Percentiles rank a stretch among this genome's conserved stretches.
Evolutionary conservation across 345 rosid genomes (phyloP).

Genomic region (Rhizophora mangle): DNA sequence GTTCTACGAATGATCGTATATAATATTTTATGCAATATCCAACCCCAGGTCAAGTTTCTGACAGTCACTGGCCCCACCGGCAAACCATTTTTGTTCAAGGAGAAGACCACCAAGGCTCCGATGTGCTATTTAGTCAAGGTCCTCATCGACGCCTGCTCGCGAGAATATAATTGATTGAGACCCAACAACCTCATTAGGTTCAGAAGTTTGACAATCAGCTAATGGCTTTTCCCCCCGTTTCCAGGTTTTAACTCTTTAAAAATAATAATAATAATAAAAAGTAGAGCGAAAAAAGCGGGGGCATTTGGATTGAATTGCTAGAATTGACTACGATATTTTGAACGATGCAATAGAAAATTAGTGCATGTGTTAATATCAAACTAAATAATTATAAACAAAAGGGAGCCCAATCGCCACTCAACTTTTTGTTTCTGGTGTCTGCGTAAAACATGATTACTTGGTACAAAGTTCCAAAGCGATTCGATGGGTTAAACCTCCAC

Average conservation of each 20-base stretch:
- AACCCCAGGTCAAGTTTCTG: too few relatives aligned
- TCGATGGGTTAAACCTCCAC: not conserved
- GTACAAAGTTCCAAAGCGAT: slow-evolving; percentile 2
- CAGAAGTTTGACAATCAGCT: not conserved
- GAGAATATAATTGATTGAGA: not conserved
- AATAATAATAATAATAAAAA: not conserved
- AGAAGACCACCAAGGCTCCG: too few relatives aligned
- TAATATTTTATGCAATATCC: too few relatives aligned
- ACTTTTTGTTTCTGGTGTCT: not conserved
- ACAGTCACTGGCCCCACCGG: too few relatives aligned
- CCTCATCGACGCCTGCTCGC: not conserved
- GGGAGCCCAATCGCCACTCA: not conserved
- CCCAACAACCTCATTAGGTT: not conserved
- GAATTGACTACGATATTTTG: not conserved
- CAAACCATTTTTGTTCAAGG: too few relatives aligned
- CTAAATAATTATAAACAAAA: not conserved
- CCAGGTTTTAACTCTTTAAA: not conserved
- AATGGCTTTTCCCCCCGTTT: not conserved
- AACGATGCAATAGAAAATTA: not conserved
- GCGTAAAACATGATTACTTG: not conserved
- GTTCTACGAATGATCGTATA: too few relatives aligned
- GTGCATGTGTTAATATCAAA: too few relatives aligned
- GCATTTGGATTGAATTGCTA: not conserved
- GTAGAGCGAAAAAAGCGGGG: not conserved
- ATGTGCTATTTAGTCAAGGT: too few relatives aligned